Evolutionary conservation across 1,139 yeast genomes (phyloP).

Genomic region (Hemisphaericaspora lyxosophila): DNA sequence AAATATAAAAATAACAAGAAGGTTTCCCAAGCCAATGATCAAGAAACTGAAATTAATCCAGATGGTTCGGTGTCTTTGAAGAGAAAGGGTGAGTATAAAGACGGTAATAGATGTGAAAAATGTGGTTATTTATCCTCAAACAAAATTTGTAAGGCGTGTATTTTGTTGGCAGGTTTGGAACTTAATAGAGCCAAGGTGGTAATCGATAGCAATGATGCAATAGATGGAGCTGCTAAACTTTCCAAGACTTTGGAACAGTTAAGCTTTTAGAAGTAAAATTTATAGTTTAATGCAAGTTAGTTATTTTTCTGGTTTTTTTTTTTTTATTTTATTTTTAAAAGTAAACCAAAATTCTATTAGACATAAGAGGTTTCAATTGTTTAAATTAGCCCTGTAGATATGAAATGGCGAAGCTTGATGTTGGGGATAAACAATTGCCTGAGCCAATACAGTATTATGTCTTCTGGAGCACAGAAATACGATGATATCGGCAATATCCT

Average conservation of each 20-base stretch:
- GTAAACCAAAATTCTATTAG: too few species aligned
- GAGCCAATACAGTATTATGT: constrained; percentile 51
- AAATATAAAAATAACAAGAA: constrained; percentile 32
- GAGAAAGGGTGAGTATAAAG: constrained; percentile 35
- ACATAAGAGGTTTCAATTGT: too few species aligned
- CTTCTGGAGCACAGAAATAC: constrained; percentile 51
- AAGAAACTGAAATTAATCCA: constrained; percentile 52
- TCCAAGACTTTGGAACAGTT: constrained; percentile 65
- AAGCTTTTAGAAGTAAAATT: constrained; percentile 47
- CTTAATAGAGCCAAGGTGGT: constrained; percentile 63
- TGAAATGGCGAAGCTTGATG: constrained; percentile 65
- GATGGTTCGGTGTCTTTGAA: constrained; percentile 59
- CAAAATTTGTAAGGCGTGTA: constrained; percentile 89
- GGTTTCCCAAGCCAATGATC: constrained; percentile 2
- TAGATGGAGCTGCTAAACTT: constrained; percentile 69
- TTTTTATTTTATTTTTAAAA: too few species aligned
- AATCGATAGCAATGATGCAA: constrained; percentile 49
- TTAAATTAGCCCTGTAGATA: constrained; percentile 26
- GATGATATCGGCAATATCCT: constrained; percentile 51
- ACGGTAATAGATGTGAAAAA: constrained; percentile 76
- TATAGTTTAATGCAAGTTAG: too few species aligned
- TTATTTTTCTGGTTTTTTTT: too few species aligned
- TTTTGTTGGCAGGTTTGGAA: constrained; percentile 81
- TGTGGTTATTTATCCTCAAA: constrained; percentile 94
- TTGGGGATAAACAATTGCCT: constrained; percentile 48